phyloP scores from a whole-genome alignment of 768 basidiomycete species.

The Serendipita sp. region DNA sequence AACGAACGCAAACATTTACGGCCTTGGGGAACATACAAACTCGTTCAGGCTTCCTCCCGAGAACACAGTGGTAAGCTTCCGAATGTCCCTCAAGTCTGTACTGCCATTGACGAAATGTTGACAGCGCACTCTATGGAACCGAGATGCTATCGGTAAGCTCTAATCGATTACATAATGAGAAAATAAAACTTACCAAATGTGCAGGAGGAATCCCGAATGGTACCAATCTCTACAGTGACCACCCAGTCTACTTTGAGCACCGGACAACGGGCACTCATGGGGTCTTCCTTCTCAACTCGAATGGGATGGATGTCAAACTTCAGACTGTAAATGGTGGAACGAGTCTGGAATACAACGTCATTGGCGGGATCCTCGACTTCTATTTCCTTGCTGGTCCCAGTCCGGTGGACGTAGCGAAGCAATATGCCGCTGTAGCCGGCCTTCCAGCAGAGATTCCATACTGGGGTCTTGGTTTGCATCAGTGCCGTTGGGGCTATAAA shows the following conservation, averaged over 20 bases:
- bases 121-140: constrained; percentile 5
- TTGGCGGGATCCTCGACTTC: constrained; percentile 39
- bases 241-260: constrained; percentile 59
- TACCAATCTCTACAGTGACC: constrained; percentile 37
- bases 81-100: background rate
- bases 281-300: constrained; percentile 56
- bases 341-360: constrained; percentile 45
- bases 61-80: background rate
- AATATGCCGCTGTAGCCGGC: constrained; percentile 55
- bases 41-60: constrained; percentile 7
- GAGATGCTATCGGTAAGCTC: background rate
- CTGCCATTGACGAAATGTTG: background rate
- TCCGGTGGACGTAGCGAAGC: constrained; percentile 39
- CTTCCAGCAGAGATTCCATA: constrained; percentile 56
- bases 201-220: background rate
- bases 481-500: constrained; percentile 54
- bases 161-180: background rate
- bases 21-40: constrained; percentile 41
- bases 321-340: background rate
- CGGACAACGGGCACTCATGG: constrained; percentile 56
- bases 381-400: constrained; percentile 41
- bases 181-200: too few species aligned
- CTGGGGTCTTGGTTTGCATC: constrained; percentile 59
- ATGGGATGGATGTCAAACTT: background rate
- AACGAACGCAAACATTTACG: constrained; percentile 54